phyloP scores from a whole-genome alignment of 192 early-diverging fungal genomes.

The Podila clonocystis region DNA sequence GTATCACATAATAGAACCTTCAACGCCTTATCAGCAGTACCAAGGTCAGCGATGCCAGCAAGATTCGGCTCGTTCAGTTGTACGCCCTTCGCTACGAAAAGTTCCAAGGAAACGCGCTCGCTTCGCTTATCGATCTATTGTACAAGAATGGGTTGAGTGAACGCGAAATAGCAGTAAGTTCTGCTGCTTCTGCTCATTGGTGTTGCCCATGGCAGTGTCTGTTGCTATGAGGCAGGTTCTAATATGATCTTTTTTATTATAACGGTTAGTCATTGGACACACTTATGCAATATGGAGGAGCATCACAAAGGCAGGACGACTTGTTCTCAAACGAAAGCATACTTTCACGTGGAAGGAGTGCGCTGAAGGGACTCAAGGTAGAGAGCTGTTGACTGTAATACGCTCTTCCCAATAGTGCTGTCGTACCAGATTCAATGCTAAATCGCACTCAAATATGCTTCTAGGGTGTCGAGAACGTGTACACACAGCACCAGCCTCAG shows the following conservation, averaged over 20 bases:
- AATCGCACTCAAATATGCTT: neutral
- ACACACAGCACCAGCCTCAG: conserved; percentile 95
- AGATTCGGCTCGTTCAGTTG: conserved; percentile 82
- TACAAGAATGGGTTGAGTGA: conserved; percentile 77
- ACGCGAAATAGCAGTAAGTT: conserved; percentile 72
- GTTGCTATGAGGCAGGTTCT: too few relatives aligned
- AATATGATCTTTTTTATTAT: too few relatives aligned
- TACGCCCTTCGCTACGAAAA: conserved; percentile 96
- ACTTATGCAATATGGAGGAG: conserved; percentile 81
- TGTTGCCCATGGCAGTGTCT: too few relatives aligned
- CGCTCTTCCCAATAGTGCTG: too few relatives aligned
- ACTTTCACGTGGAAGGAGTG: conserved; percentile 85
- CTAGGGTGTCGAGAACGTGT: conserved; percentile 97
- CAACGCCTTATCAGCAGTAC: conserved; percentile 75
- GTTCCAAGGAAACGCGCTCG: conserved; percentile 73
- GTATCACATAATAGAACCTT: conserved; percentile 55
- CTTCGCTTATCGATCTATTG: conserved; percentile 79
- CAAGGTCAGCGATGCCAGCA: conserved; percentile 75
- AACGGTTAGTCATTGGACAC: conserved; percentile 66
- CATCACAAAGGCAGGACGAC: conserved; percentile 85
- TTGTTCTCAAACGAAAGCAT: conserved; percentile 90
- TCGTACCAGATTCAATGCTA: too few relatives aligned
- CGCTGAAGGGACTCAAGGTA: conserved; percentile 92
- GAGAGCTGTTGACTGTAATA: neutral
- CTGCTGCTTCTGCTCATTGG: neutral